These are phyloP conservation scores for Capsicum pubescens DNA, from an alignment of 257 asterid species.

Conservation along the genomic window DNA sequence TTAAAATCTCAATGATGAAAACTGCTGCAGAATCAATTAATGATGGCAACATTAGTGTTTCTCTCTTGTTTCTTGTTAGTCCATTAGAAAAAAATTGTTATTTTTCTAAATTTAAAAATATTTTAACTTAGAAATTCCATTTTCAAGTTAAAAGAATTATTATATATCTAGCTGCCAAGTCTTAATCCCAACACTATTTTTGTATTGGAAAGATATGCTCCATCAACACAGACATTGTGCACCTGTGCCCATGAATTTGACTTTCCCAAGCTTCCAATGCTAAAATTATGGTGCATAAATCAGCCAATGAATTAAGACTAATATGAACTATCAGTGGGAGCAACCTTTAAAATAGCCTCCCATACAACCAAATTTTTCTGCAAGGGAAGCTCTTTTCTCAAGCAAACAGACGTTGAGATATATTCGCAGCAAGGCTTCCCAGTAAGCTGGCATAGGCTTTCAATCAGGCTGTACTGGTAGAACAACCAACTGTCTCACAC, in stretches of 20 bases:
- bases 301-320: neutral
- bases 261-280: constrained; percentile 91
- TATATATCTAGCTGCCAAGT: constrained; percentile 74
- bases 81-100: neutral
- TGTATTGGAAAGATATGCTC: constrained; percentile 55
- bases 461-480: constrained; percentile 30
- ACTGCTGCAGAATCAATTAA: too few species aligned
- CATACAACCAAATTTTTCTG: constrained; percentile 11
- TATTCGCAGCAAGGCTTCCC: constrained; percentile 3
- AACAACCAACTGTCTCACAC: constrained; percentile 44
- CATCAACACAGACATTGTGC: constrained; percentile 60
- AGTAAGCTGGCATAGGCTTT: neutral
- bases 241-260: constrained; percentile 51
- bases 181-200: constrained; percentile 82
- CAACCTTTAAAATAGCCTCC: neutral
- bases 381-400: neutral
- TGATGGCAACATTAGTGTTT: too few species aligned
- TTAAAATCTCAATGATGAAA: too few species aligned
- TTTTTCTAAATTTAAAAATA: neutral
- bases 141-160: neutral
- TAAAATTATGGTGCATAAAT: constrained; percentile 35
- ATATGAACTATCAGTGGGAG: neutral
- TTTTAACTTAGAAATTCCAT: neutral
- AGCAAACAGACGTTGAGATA: neutral
- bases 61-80: neutral